These are phyloP conservation scores for Leccinum pellstonianum DNA, from an alignment of 768 basidiomycete species.

Conservation along the genomic window DNA sequence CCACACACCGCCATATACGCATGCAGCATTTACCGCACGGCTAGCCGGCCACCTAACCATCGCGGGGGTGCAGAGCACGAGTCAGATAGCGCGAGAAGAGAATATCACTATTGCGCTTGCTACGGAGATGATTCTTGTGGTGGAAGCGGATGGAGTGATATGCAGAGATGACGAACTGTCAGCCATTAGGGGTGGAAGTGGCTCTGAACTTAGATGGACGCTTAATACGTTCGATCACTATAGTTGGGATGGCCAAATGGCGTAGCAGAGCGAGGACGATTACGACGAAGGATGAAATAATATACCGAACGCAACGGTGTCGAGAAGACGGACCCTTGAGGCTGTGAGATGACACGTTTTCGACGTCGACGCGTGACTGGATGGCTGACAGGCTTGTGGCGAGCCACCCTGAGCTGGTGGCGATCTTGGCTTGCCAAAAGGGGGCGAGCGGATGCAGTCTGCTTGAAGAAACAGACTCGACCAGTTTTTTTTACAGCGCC, in stretches of 20 bases:
- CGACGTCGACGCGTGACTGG: constrained; percentile 23
- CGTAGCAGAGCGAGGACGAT: constrained; percentile 1
- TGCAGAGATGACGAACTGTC: constrained; percentile 68
- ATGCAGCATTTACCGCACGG: constrained; percentile 65
- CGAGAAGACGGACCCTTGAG: constrained; percentile 13
- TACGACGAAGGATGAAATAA: constrained; percentile 12
- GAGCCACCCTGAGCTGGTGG: constrained; percentile 18
- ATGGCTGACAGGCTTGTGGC: neutral
- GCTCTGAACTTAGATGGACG: constrained; percentile 72
- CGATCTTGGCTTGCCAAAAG: constrained; percentile 16
- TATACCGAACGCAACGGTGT: constrained; percentile 7
- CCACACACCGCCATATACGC: constrained; percentile 77
- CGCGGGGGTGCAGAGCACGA: constrained; percentile 52
- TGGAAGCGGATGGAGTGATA: constrained; percentile 68
- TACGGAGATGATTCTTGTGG: constrained; percentile 72
- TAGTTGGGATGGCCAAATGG: constrained; percentile 67
- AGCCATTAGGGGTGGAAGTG: constrained; percentile 38
- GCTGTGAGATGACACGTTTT: constrained; percentile 28
- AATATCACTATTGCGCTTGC: constrained; percentile 69
- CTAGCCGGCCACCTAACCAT: constrained; percentile 54
- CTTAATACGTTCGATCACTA: constrained; percentile 64
- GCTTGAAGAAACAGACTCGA: constrained; percentile 7
- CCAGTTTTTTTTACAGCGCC: neutral
- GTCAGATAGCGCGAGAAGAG: constrained; percentile 73
- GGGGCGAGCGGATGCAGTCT: neutral